These are phyloP conservation scores for Erigeron canadensis DNA, from an alignment of 129 eudicot species.

Conservation along the genomic window DNA sequence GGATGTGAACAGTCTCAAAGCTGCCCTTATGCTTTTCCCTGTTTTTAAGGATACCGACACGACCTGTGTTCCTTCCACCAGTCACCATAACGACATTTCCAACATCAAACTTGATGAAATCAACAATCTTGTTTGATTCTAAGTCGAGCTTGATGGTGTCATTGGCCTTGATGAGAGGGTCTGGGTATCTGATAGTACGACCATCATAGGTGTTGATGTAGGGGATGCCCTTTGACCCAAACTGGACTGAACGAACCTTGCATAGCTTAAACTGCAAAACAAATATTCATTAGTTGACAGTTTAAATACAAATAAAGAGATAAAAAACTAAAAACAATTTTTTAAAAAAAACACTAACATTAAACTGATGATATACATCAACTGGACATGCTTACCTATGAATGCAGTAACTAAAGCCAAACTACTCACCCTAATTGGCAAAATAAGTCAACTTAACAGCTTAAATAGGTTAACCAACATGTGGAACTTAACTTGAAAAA, in stretches of 20 bases:
- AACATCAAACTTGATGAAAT: slow-evolving; percentile 65
- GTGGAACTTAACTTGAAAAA: too few relatives aligned
- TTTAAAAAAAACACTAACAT: too few relatives aligned
- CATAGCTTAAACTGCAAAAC: slow-evolving; percentile 52
- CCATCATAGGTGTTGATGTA: slow-evolving; percentile 69
- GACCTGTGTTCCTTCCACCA: slow-evolving; percentile 63
- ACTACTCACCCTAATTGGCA: too few relatives aligned
- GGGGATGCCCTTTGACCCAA: slow-evolving; percentile 59
- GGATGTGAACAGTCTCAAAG: slow-evolving; percentile 36
- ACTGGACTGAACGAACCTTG: slow-evolving; percentile 62
- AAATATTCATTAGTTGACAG: neutral
- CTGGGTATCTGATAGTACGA: slow-evolving; percentile 60
- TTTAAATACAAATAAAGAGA: neutral
- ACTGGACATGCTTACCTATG: neutral
- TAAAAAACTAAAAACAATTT: too few relatives aligned
- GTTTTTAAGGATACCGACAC: slow-evolving; percentile 59
- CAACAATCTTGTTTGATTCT: slow-evolving; percentile 50
- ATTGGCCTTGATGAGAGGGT: slow-evolving; percentile 60
- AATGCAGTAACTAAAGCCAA: too few relatives aligned
- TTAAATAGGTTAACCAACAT: too few relatives aligned
- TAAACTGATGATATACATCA: neutral
- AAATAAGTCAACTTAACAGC: too few relatives aligned
- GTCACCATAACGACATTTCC: slow-evolving; percentile 75
- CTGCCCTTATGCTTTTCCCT: slow-evolving; percentile 55
- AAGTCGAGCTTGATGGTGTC: slow-evolving; percentile 63